These are phyloP conservation scores for Peribolospora kevripleyi DNA, from an alignment of 768 basidiomycete species.

Conservation along the genomic window DNA sequence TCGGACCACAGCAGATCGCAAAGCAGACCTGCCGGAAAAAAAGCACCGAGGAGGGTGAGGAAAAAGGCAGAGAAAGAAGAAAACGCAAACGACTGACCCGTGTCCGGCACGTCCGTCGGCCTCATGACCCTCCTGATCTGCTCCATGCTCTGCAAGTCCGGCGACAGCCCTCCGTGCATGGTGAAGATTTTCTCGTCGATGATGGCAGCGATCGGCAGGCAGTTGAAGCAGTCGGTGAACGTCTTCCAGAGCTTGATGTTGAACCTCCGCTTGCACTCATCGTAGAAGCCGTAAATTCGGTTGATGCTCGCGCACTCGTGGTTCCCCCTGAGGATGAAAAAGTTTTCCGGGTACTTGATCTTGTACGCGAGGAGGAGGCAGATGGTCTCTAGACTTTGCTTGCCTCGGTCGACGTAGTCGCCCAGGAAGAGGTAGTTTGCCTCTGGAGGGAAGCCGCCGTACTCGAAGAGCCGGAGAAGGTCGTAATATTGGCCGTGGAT, in stretches of 20 bases:
- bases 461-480: slow-evolving; percentile 89
- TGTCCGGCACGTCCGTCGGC: slow-evolving; percentile 96
- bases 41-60: background rate
- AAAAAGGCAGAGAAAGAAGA: background rate
- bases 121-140: slow-evolving; percentile 98
- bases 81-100: slow-evolving; percentile 34
- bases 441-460: slow-evolving; percentile 98
- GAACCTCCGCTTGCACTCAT: slow-evolving; percentile 99
- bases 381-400: slow-evolving; percentile 98
- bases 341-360: slow-evolving; percentile 99
- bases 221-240: slow-evolving; percentile 99
- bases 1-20: slow-evolving; percentile 98
- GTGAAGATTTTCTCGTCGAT: slow-evolving; percentile 99
- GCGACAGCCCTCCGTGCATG: slow-evolving; percentile 94
- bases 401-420: slow-evolving; percentile 97
- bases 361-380: slow-evolving; percentile 97
- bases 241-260: slow-evolving; percentile 99
- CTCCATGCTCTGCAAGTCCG: slow-evolving; percentile 96
- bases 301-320: slow-evolving; percentile 99
- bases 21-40: slow-evolving; percentile 39
- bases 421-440: slow-evolving; percentile 99
- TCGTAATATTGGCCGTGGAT: slow-evolving; percentile 99
- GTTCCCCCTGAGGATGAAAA: slow-evolving; percentile 96
- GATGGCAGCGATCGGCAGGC: slow-evolving; percentile 93
- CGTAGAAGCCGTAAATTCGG: slow-evolving; percentile 98